Evolutionary conservation across 345 rosid species (phyloP).

Genomic region (Punica granatum): DNA sequence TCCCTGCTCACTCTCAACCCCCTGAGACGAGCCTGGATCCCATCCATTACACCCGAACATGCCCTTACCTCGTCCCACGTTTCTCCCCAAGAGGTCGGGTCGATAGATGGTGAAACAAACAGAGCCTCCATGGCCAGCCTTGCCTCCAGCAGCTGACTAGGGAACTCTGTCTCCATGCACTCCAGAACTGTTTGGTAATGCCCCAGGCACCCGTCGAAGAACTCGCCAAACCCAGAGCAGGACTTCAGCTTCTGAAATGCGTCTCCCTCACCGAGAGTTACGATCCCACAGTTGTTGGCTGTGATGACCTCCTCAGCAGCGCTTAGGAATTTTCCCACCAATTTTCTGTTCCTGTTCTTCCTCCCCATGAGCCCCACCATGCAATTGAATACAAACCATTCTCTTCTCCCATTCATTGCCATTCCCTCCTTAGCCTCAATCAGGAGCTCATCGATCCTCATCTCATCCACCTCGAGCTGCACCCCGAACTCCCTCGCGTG

Average conservation of each 20-base stretch:
- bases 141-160: conserved; percentile 1
- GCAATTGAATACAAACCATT: conserved; percentile 13
- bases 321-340: background rate
- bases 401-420: background rate
- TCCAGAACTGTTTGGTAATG: conserved; percentile 9
- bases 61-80: conserved; percentile 6
- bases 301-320: background rate
- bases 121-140: conserved; percentile 7
- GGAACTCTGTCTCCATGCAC: conserved; percentile 4
- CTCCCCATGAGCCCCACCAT: conserved; percentile 9
- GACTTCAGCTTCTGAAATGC: background rate
- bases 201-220: conserved; percentile 7
- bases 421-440: conserved; percentile 5
- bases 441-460: conserved; percentile 23
- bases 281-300: background rate
- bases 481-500: conserved; percentile 22
- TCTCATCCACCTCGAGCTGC: conserved; percentile 25
- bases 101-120: background rate
- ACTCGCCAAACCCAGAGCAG: background rate
- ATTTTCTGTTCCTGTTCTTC: conserved; percentile 1
- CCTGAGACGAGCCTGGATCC: background rate
- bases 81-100: background rate
- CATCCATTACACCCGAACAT: background rate
- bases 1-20: conserved; percentile 9
- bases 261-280: conserved; percentile 6